A percentile compares a stretch with the other conserved stretches of the same genome.
These are phyloP conservation scores for Candida dubliniensis DNA, from an alignment of 1,139 yeast genomes.

Conservation along the genomic window DNA sequence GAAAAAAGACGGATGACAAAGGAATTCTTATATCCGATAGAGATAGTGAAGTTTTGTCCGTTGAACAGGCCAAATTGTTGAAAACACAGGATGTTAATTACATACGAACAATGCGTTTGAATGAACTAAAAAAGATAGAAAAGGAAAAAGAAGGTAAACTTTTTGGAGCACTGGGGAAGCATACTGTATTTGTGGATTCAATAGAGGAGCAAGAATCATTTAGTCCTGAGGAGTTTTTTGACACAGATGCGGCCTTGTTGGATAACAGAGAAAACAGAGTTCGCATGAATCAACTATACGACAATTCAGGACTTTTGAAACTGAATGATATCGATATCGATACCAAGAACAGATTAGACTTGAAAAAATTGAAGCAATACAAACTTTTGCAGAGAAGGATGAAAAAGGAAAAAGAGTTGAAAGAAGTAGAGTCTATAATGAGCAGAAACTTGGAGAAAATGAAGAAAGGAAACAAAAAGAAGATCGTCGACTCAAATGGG, in stretches of 20 bases:
- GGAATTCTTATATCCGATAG: conserved; percentile 72
- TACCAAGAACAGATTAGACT: conserved; percentile 45
- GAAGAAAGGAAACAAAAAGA: conserved; percentile 88
- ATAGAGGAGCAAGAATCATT: conserved; percentile 56
- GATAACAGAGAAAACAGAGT: conserved; percentile 72
- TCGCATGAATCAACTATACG: conserved; percentile 58
- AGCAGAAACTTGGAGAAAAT: conserved; percentile 79
- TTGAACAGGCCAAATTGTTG: conserved; percentile 75
- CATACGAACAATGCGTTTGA: conserved; percentile 70
- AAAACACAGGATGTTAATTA: conserved; percentile 91
- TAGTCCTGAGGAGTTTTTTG: conserved; percentile 62
- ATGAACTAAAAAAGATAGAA: conserved; percentile 65
- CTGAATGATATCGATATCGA: conserved; percentile 29
- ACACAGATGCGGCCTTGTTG: conserved; percentile 66
- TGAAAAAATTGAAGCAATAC: conserved; percentile 59
- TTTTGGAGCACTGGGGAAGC: conserved; percentile 64
- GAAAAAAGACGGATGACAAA: conserved; percentile 58
- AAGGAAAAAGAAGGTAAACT: conserved; percentile 55
- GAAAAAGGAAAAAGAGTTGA: conserved; percentile 66
- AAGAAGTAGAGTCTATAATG: conserved; percentile 69
- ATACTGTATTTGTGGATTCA: conserved; percentile 81
- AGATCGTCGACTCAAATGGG: conserved; percentile 64
- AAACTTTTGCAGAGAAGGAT: conserved; percentile 56
- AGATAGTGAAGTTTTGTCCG: conserved; percentile 60
- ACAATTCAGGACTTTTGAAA: conserved; percentile 28